A percentile compares a stretch with the other conserved stretches of the same genome.
These are phyloP conservation scores for Dioszegia crocea DNA, from an alignment of 768 basidiomycete species.

Conservation along the genomic window DNA sequence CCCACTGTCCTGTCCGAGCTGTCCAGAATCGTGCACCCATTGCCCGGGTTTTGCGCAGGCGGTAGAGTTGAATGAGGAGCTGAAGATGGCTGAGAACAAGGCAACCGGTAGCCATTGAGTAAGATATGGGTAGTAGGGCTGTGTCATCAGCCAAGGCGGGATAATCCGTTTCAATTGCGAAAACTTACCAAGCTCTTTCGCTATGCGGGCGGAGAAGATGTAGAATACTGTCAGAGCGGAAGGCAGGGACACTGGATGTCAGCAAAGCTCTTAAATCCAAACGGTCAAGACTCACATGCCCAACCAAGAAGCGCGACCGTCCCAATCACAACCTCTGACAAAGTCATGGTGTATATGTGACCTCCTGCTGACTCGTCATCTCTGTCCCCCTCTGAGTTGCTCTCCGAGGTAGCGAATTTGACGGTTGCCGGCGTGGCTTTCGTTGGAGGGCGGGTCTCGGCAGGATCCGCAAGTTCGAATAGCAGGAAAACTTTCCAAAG, in stretches of 20 bases:
- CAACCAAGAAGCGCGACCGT: slow-evolving; percentile 11
- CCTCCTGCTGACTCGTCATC: neutral
- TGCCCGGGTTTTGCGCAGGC: neutral
- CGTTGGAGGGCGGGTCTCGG: neutral
- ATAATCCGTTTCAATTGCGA: too few species aligned
- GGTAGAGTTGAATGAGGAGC: neutral
- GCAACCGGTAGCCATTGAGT: neutral
- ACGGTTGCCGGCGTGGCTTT: neutral
- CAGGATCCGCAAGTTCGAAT: slow-evolving; percentile 22
- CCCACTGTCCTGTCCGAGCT: slow-evolving; percentile 5
- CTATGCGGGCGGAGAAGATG: neutral
- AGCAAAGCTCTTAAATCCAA: neutral
- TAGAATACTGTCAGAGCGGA: neutral
- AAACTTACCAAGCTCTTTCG: neutral
- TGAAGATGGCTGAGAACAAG: neutral
- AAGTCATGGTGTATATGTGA: slow-evolving; percentile 10
- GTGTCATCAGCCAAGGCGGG: neutral
- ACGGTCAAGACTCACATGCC: slow-evolving; percentile 22
- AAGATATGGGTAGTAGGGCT: slow-evolving; percentile 2
- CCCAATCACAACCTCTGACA: slow-evolving; percentile 6
- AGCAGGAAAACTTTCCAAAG: slow-evolving; percentile 29
- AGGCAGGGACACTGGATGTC: neutral
- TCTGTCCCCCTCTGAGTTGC: neutral
- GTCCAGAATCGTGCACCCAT: neutral
- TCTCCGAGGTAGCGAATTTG: neutral